Conservation (phyloP, 1,139 yeast genomes). For the Meyerozyma sp. region DNA sequence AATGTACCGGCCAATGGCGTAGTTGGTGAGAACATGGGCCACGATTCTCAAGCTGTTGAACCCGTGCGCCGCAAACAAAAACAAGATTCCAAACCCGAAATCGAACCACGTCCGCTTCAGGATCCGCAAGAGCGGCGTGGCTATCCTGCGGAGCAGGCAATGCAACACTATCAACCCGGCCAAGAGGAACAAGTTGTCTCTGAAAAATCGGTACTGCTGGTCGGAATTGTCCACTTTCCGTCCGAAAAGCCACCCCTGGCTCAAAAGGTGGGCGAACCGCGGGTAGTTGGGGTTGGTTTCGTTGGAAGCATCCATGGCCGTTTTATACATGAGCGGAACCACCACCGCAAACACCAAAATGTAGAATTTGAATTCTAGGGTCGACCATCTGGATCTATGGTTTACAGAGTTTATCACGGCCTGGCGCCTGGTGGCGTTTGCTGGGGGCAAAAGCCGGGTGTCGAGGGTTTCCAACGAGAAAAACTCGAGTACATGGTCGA, state of each 20-base stretch:
- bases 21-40: conserved; percentile 53
- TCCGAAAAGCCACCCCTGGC: conserved; percentile 74
- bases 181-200: conserved; percentile 70
- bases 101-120: conserved; percentile 45
- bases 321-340: conserved; percentile 77
- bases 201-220: conserved; percentile 78
- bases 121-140: conserved; percentile 15
- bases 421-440: conserved; percentile 38
- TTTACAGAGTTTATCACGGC: conserved; percentile 40
- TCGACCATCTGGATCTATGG: conserved; percentile 60
- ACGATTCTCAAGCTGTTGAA: conserved; percentile 58
- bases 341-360: conserved; percentile 54
- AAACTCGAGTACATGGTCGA: conserved; percentile 29
- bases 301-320: conserved; percentile 78
- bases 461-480: conserved; percentile 78
- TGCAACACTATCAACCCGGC: conserved; percentile 53
- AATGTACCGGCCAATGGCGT: conserved; percentile 42
- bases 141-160: conserved; percentile 38
- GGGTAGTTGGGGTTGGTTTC: conserved; percentile 75
- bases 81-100: conserved; percentile 61
- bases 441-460: conserved; percentile 57
- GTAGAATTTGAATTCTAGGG: conserved; percentile 70
- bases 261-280: conserved; percentile 53
- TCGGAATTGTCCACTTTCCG: conserved; percentile 88
- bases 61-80: conserved; percentile 78